Base-by-base conservation (phyloP, 2,329 filamentous ascomycete species). In the Pseudogymnoascus sp. region DNA sequence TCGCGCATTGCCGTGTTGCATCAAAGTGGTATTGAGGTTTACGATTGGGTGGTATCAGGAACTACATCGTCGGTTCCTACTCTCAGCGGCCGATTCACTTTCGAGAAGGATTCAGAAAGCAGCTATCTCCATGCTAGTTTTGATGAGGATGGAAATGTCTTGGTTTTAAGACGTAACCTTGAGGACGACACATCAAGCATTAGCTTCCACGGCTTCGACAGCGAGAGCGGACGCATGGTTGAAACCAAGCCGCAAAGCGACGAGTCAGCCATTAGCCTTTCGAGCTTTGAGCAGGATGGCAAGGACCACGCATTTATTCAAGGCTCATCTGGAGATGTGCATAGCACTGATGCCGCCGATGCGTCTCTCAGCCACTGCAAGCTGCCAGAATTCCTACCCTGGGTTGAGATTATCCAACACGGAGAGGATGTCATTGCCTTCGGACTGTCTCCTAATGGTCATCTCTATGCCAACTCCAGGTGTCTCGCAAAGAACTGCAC, bases 401-500 rank as follows among this genome's bases (percentile, higher is more conserved):
- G 73, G 74, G 62, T 72, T 56, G 70, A 75, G 17, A 64, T 72
- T n/a, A 64, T 71, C 21, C 46, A 66, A 10, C 61, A 67, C 65
- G 65, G 62, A 0, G 65, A 70, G 33, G 63, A 66, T 21, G 26
- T 60, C 10, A 69, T 74, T 64, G 68, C 71, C 4, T 73, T 74
- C 65, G 89, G 91, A 1, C 77, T 97, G 67, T 89, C 91, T 3
- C 82, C 84, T 59, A 88, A 85, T 63, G 95, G 95, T 0, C 82
- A 88, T 62, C 78, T 99, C 0, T 96, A 90, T 72, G 90, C 88
- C 42, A 90, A 93, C 72, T 85, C 87, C 2, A 84, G 82, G 15
- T 79, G 89, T 4, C 78, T 97, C 50, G 85, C 88, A 13, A 91
- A 90, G 74, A 96, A 95, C 69, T 96, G 92, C 75, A 97, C 93